Evolutionary conservation across 1,284 basidiomycete genomes (phyloP).

Genomic region (Meripilus lineatus): DNA sequence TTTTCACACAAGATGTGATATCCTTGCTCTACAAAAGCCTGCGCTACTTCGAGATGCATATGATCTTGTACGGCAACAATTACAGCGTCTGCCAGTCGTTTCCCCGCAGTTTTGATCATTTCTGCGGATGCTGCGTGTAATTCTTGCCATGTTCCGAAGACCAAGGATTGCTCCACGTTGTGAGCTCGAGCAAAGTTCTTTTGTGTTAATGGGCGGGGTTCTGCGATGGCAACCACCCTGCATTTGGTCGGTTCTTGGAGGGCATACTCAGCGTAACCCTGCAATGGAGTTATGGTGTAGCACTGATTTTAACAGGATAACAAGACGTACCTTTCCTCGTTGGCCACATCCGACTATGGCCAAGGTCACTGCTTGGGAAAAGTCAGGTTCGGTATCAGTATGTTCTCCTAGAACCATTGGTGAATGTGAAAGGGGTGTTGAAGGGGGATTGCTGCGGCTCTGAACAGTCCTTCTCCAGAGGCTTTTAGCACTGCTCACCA

Average conservation of each 20-base stretch:
- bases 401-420: constrained; percentile 15
- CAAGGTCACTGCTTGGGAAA: too few species aligned
- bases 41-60: constrained; percentile 69
- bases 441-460: background rate
- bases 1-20: constrained; percentile 90
- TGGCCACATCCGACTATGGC: constrained; percentile 75
- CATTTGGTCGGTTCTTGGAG: constrained; percentile 54
- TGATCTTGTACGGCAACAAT: constrained; percentile 74
- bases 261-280: constrained; percentile 70
- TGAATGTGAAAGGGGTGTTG: constrained; percentile 20
- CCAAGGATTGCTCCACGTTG: constrained; percentile 55
- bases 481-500: constrained; percentile 12
- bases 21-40: constrained; percentile 72
- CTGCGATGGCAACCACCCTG: constrained; percentile 78
- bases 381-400: constrained; percentile 28
- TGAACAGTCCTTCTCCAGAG: constrained; percentile 42
- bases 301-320: background rate
- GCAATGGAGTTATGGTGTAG: background rate
- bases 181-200: constrained; percentile 51
- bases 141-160: constrained; percentile 71
- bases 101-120: constrained; percentile 54
- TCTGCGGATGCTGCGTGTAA: constrained; percentile 64
- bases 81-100: constrained; percentile 75
- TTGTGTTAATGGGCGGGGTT: constrained; percentile 69
- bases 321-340: constrained; percentile 56